Percentiles rank a stretch among this genome's conserved stretches.
Evolutionary conservation across 2,329 filamentous ascomycete species (phyloP).

Genomic region (Xylaria sp.): DNA sequence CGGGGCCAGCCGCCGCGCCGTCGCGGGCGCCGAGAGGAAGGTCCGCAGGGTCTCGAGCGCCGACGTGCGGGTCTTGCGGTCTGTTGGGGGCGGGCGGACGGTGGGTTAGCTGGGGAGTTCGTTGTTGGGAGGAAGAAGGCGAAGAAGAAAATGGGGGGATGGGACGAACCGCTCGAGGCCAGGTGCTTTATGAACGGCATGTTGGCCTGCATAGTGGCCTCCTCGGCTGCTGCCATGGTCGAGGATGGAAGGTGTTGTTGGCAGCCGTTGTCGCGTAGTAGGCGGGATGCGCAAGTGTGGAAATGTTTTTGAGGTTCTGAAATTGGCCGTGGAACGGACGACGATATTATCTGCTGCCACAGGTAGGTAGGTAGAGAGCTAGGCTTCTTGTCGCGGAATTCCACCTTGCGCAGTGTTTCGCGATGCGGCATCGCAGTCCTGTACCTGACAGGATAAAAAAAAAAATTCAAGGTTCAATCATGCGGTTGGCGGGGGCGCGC

Average conservation of each 20-base stretch:
- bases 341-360: too few species aligned
- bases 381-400: too few species aligned
- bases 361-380: too few species aligned
- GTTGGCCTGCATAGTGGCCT: constrained; percentile 57
- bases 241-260: background rate
- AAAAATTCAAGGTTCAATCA: constrained; percentile 6
- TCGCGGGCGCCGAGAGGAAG: constrained; percentile 68
- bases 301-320: too few species aligned
- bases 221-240: constrained; percentile 44
- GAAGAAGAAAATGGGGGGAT: background rate
- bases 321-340: too few species aligned
- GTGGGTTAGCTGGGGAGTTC: background rate
- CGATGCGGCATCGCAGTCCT: too few species aligned
- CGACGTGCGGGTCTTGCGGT: constrained; percentile 75
- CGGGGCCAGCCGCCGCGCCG: constrained; percentile 58
- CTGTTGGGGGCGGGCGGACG: constrained; percentile 46
- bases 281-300: too few species aligned
- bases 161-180: constrained; percentile 75
- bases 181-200: constrained; percentile 82
- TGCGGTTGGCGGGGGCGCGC: too few species aligned
- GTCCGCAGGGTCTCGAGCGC: constrained; percentile 76
- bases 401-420: too few species aligned
- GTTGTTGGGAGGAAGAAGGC: background rate
- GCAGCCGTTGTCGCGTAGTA: too few species aligned
- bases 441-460: too few species aligned